These are phyloP conservation scores for Paxillus involutus DNA, from an alignment of 768 basidiomycete species.

Conservation along the genomic window DNA sequence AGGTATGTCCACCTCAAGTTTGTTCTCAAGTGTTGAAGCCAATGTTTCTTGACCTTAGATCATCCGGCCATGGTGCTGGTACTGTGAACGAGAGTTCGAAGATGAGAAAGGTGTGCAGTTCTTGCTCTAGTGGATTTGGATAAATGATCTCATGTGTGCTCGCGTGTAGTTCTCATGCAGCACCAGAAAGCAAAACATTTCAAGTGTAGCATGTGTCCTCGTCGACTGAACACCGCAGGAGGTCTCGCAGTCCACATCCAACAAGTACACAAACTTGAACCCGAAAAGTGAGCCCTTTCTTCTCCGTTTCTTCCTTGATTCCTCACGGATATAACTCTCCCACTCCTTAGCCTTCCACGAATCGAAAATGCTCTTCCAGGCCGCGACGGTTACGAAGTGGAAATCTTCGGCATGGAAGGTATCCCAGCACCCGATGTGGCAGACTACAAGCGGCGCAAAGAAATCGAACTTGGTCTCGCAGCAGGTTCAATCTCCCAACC, in stretches of 20 bases:
- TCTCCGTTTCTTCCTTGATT: background rate
- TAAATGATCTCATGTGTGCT: background rate
- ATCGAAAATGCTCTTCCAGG: slow-evolving; percentile 97
- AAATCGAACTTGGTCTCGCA: slow-evolving; percentile 86
- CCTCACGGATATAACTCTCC: slow-evolving; percentile 8
- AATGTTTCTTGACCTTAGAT: slow-evolving; percentile 44
- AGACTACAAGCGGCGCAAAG: slow-evolving; percentile 94
- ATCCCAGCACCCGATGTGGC: slow-evolving; percentile 92
- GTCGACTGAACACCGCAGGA: slow-evolving; percentile 94
- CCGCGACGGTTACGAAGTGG: slow-evolving; percentile 96
- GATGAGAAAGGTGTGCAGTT: slow-evolving; percentile 87
- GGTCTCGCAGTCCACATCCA: slow-evolving; percentile 97
- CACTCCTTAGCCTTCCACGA: slow-evolving; percentile 60
- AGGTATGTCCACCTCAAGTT: slow-evolving; percentile 27
- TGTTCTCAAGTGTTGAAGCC: background rate
- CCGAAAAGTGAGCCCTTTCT: slow-evolving; percentile 54
- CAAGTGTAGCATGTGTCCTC: slow-evolving; percentile 94
- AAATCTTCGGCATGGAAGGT: slow-evolving; percentile 99
- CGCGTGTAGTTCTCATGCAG: slow-evolving; percentile 83
- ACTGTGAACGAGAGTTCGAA: slow-evolving; percentile 98
- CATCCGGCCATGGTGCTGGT: slow-evolving; percentile 97
- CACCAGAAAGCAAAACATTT: slow-evolving; percentile 99
- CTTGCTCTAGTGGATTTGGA: background rate
- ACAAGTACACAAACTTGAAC: slow-evolving; percentile 98
- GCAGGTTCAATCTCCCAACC: slow-evolving; percentile 82